Conservation (phyloP, 257 asterid genomes). For the Echites panduratus region DNA sequence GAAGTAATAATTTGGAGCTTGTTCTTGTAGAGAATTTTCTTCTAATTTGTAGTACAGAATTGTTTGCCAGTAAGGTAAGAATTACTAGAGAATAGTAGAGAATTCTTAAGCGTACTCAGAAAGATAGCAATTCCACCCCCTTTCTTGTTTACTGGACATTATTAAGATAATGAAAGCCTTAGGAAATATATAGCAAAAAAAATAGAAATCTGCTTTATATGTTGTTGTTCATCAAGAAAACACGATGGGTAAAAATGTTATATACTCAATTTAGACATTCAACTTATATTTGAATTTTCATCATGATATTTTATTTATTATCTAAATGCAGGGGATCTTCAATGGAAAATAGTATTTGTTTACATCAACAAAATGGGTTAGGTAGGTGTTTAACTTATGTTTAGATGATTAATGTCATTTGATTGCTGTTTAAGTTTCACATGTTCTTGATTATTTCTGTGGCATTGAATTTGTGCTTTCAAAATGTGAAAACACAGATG, state of each 20-base stretch:
- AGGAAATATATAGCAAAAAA: no score
- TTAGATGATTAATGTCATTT: slow-evolving; percentile 21
- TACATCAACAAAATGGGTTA: slow-evolving; percentile 77
- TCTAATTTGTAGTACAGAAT: slow-evolving; percentile 76
- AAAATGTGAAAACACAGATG: not conserved
- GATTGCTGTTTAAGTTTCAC: not conserved
- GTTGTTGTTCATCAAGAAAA: no score
- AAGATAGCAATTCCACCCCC: no score
- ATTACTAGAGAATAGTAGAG: no score
- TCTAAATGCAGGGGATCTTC: slow-evolving; percentile 79
- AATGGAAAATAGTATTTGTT: slow-evolving; percentile 93
- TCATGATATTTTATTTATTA: not conserved
- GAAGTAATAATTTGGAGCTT: slow-evolving; percentile 61
- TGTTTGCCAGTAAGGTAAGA: slow-evolving; percentile 84
- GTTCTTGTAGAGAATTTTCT: slow-evolving; percentile 85
- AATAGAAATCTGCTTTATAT: no score
- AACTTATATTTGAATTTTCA: not conserved
- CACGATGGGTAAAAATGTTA: no score
- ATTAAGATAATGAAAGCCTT: no score
- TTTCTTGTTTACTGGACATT: no score
- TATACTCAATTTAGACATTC: not conserved
- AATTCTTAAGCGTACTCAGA: no score
- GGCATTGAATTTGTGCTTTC: not conserved
- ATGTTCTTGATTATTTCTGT: slow-evolving; percentile 4
- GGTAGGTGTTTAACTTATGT: slow-evolving; percentile 41